phyloP scores from a whole-genome alignment of 2,329 filamentous ascomycete species.

The Verticillium nubilum region DNA sequence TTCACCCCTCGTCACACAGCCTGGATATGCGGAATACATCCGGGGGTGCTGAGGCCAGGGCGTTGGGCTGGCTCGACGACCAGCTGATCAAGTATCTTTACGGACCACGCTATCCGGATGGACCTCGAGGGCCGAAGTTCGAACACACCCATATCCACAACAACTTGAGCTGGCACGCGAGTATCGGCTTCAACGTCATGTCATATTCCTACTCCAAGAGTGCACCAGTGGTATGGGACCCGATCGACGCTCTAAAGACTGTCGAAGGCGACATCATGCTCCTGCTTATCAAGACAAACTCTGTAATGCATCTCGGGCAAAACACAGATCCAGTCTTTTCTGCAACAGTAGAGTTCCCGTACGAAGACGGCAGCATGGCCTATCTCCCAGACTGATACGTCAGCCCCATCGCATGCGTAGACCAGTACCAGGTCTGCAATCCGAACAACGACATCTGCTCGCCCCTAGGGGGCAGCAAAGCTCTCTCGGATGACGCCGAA shows the following conservation, averaged over 20 bases:
- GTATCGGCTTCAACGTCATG: not conserved
- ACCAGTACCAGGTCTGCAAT: conserved; percentile 5
- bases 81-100: conserved; percentile 2
- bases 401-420: conserved; percentile 2
- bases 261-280: conserved; percentile 1
- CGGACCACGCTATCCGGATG: not conserved
- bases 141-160: conserved; percentile 4
- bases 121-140: not conserved
- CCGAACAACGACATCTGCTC: conserved; percentile 3
- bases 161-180: not conserved
- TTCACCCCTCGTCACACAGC: conserved; percentile 2
- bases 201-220: not conserved
- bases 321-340: conserved; percentile 6
- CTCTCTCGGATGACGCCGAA: not conserved
- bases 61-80: not conserved
- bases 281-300: conserved; percentile 4
- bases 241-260: not conserved
- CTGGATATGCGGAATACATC: not conserved
- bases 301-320: not conserved
- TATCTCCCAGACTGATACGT: conserved; percentile 1
- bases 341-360: not conserved
- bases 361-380: too few species aligned
- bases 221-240: not conserved
- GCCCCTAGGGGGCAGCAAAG: not conserved
- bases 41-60: not conserved